Base-by-base conservation (phyloP, 768 basidiomycete genomes). In the Rubroboletus pulcherrimus region DNA sequence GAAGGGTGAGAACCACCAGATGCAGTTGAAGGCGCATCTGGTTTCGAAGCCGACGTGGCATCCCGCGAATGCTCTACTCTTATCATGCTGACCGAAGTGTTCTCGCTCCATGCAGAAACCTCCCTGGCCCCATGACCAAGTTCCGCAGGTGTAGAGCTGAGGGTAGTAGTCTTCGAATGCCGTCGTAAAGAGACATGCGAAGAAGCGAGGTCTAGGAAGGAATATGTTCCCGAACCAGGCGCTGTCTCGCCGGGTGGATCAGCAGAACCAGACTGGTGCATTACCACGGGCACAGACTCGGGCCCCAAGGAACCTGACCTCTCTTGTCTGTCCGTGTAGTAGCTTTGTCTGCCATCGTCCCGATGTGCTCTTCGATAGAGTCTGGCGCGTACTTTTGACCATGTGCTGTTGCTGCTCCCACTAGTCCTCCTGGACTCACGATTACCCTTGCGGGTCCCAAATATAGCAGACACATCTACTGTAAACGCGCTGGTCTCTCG, bases 401-500 rank as follows among this genome's bases (percentile, higher is more conserved):
- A 71, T 41, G 67, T 65, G 31, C 67, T 68, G 29, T 59, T 58
- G 10, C 55, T 63, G 12, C 66, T 66, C 50, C 59, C 61, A 39
- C 63, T 62, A 17, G 63, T 63, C 42, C 62, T 52, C 57, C 56
- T 58, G 15, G 66, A 66, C 44, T 66, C 61, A 47, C 57, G 60
- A 31, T 45, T 49, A 19, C 54, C 52, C 55, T 47, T 62, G 55
- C 55, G 53, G 30, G 54, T 11, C 42, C 63, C 62, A 26, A 71
- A 58, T 24, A 73, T 59, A 57, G 66, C 54, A 33, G 65, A 60
- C 44, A 80, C 74, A 31, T 80, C 76, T 38, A 81, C 66, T 35
- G 66, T 70, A 64, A 81, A 81, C 4, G 81, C 79, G 65, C 78
- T 81, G n/a, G 72, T 70, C 49, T 68, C 63, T 24, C 73, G 73